A percentile compares a stretch with the other conserved stretches of the same genome.
phyloP scores from a whole-genome alignment of 371 early-diverging fungal species.

The Circinella umbellata region DNA sequence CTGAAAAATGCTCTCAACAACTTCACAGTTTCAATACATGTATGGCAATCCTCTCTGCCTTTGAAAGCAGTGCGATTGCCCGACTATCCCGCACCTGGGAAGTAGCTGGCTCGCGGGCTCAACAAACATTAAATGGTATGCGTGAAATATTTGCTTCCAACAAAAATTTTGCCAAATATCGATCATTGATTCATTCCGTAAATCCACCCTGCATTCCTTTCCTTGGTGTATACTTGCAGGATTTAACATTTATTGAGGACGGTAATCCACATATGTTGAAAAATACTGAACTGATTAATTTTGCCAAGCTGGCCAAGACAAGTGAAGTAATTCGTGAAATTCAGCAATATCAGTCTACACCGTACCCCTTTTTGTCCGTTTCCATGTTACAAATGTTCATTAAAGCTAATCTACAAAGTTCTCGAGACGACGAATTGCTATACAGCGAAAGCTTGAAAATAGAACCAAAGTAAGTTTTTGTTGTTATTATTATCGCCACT shows the following conservation, averaged over 20 bases:
- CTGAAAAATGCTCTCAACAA: slow-evolving; percentile 57
- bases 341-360: slow-evolving; percentile 83
- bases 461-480: slow-evolving; percentile 73
- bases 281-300: slow-evolving; percentile 79
- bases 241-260: slow-evolving; percentile 93
- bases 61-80: slow-evolving; percentile 87
- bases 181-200: slow-evolving; percentile 78
- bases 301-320: slow-evolving; percentile 85
- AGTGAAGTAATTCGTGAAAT: slow-evolving; percentile 90
- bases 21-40: slow-evolving; percentile 87
- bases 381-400: slow-evolving; percentile 86
- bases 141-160: slow-evolving; percentile 10
- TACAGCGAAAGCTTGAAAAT: slow-evolving; percentile 79
- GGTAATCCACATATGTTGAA: slow-evolving; percentile 73
- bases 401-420: slow-evolving; percentile 53
- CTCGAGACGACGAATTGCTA: slow-evolving; percentile 57
- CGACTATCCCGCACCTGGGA: slow-evolving; percentile 79
- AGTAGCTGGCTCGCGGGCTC: slow-evolving; percentile 9
- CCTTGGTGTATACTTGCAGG: slow-evolving; percentile 86
- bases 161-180: slow-evolving; percentile 84
- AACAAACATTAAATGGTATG: neutral
- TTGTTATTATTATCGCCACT: neutral
- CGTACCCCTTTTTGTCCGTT: slow-evolving; percentile 78
- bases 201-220: slow-evolving; percentile 95
- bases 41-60: slow-evolving; percentile 88